Percentiles rank a stretch among this genome's conserved stretches.
Evolutionary conservation across 1,284 basidiomycete species (phyloP).

Genomic region (Irpex lacteus): DNA sequence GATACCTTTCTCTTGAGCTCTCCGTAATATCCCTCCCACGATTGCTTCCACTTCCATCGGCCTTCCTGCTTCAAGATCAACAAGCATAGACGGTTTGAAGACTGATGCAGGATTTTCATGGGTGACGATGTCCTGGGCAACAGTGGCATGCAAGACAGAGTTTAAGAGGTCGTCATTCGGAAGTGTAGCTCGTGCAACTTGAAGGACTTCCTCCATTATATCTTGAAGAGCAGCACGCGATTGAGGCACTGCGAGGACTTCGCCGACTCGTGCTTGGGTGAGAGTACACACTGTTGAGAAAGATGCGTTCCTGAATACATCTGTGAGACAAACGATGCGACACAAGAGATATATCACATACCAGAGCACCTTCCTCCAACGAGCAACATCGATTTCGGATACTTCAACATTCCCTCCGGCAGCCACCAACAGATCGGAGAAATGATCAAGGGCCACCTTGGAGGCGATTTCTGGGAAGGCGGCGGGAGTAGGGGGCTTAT

Average conservation of each 20-base stretch:
- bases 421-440: conserved; percentile 30
- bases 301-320: conserved; percentile 31
- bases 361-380: conserved; percentile 46
- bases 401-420: conserved; percentile 35
- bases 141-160: conserved; percentile 24
- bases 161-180: conserved; percentile 19
- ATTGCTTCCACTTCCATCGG: conserved; percentile 70
- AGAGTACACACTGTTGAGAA: conserved; percentile 39
- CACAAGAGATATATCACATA: conserved; percentile 18
- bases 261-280: conserved; percentile 35
- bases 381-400: conserved; percentile 37
- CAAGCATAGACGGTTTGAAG: conserved; percentile 46
- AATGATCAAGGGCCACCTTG: conserved; percentile 23
- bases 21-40: conserved; percentile 55
- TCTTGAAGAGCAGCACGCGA: conserved; percentile 19
- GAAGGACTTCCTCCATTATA: conserved; percentile 30
- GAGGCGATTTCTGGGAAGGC: conserved; percentile 20
- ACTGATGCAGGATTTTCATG: conserved; percentile 26
- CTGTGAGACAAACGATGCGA: conserved; percentile 1
- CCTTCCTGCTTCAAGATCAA: conserved; percentile 49
- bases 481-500: conserved; percentile 19
- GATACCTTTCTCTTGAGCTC: conserved; percentile 45
- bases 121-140: conserved; percentile 27
- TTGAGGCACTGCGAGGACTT: conserved; percentile 24
- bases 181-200: conserved; percentile 31